These are phyloP conservation scores for Isatis lusitanica DNA, from an alignment of 441 rosid genomes.

Conservation along the genomic window DNA sequence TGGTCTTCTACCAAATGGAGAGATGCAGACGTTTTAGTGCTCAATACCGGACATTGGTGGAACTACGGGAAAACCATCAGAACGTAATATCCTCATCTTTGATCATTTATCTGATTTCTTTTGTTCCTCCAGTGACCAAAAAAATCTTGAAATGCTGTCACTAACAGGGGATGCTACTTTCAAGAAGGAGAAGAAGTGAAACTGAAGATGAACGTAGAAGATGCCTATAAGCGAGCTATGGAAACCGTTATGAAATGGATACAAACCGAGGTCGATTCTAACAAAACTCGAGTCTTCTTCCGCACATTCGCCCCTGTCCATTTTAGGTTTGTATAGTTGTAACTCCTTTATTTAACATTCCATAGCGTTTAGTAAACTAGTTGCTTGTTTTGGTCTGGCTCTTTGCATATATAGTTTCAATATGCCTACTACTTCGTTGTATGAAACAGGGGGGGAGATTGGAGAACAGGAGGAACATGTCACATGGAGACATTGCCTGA, in stretches of 20 bases:
- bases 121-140: neutral
- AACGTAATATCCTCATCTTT: slow-evolving; percentile 39
- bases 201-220: slow-evolving; percentile 53
- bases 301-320: slow-evolving; percentile 82
- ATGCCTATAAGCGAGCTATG: slow-evolving; percentile 55
- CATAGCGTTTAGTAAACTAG: neutral
- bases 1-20: slow-evolving; percentile 61
- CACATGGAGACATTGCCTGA: slow-evolving; percentile 69
- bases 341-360: neutral
- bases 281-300: slow-evolving; percentile 63
- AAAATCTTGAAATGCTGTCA: neutral
- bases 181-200: slow-evolving; percentile 61
- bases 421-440: neutral
- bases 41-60: slow-evolving; percentile 95
- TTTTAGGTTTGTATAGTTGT: slow-evolving; percentile 52
- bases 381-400: neutral
- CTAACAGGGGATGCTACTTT: slow-evolving; percentile 66
- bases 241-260: slow-evolving; percentile 60
- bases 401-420: neutral
- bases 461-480: slow-evolving; percentile 71
- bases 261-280: slow-evolving; percentile 46
- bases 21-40: slow-evolving; percentile 63
- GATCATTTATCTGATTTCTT: neutral
- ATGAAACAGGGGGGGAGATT: slow-evolving; percentile 62
- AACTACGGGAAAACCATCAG: slow-evolving; percentile 63